Conservation (phyloP, 1,139 yeast genomes). For the Suhomyces bolitotheri region DNA sequence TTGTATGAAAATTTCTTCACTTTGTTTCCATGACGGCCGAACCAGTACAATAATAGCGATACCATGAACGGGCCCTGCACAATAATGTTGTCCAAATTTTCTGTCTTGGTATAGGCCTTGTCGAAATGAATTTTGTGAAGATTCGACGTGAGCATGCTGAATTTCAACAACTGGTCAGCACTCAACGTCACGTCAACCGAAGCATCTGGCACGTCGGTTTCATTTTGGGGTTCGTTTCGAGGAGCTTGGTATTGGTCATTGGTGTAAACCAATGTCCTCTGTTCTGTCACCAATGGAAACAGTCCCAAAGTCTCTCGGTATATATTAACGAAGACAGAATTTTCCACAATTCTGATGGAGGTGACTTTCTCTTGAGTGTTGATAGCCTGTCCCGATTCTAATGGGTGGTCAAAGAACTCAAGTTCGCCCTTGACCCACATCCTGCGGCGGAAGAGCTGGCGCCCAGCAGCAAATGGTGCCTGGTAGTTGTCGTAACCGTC, state of each 20-base stretch:
- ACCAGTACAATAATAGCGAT: slow-evolving; percentile 57
- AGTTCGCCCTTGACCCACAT: slow-evolving; percentile 83
- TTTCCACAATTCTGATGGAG: slow-evolving; percentile 34
- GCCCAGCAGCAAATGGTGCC: slow-evolving; percentile 49
- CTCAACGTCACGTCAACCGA: background rate
- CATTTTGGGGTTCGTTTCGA: background rate
- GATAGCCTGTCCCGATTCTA: slow-evolving; percentile 2
- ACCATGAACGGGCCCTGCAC: slow-evolving; percentile 84
- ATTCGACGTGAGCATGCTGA: slow-evolving; percentile 75
- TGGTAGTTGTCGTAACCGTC: slow-evolving; percentile 89
- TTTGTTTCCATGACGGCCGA: slow-evolving; percentile 21
- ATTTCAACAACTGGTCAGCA: slow-evolving; percentile 45
- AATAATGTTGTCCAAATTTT: slow-evolving; percentile 60
- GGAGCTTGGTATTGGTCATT: slow-evolving; percentile 22
- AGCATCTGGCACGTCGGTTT: background rate
- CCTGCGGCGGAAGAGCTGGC: slow-evolving; percentile 51
- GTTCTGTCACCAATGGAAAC: slow-evolving; percentile 20
- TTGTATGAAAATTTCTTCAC: slow-evolving; percentile 44
- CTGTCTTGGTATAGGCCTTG: slow-evolving; percentile 52
- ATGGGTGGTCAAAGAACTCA: slow-evolving; percentile 27
- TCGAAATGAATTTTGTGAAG: slow-evolving; percentile 83
- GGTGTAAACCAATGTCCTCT: slow-evolving; percentile 39
- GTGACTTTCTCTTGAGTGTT: slow-evolving; percentile 48
- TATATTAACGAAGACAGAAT: slow-evolving; percentile 46
- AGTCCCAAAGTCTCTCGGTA: slow-evolving; percentile 33